Conservation (phyloP, 78 protist species). For the slime mould (Dictyostelium discoideum) region DNA sequence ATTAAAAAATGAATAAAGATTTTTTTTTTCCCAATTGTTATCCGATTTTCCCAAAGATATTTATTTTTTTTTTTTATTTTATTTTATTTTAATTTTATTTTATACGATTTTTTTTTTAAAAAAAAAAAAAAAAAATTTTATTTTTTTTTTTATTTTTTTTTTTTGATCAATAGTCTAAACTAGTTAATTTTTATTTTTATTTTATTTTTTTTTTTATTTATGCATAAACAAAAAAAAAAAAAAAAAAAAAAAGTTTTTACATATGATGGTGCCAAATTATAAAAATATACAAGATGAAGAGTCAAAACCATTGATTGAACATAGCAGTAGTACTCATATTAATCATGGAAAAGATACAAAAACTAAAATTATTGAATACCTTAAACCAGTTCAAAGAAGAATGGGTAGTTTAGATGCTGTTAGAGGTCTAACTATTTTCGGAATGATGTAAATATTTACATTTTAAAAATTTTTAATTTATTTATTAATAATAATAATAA, state of each 20-base stretch:
- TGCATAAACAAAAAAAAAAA: too few species aligned
- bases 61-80: too few species aligned
- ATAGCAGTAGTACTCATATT: background rate
- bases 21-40: too few species aligned
- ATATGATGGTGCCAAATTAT: background rate
- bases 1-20: too few species aligned
- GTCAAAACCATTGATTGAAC: background rate
- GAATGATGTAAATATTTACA: conserved; percentile 44
- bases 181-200: background rate
- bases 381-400: conserved; percentile 2
- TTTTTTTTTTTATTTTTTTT: background rate
- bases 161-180: too few species aligned
- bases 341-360: background rate
- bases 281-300: conserved; percentile 27
- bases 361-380: background rate
- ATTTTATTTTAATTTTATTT: background rate
- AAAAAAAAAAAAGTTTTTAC: background rate
- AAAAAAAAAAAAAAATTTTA: background rate
- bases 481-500: too few species aligned
- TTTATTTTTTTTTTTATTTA: background rate
- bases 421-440: conserved; percentile 72
- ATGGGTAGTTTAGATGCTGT: conserved; percentile 50
- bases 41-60: too few species aligned
- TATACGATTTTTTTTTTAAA: background rate
- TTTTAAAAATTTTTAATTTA: background rate